These are phyloP conservation scores for Teunomyces lycoperdinae DNA, from an alignment of 805 yeast species.

Conservation along the genomic window DNA sequence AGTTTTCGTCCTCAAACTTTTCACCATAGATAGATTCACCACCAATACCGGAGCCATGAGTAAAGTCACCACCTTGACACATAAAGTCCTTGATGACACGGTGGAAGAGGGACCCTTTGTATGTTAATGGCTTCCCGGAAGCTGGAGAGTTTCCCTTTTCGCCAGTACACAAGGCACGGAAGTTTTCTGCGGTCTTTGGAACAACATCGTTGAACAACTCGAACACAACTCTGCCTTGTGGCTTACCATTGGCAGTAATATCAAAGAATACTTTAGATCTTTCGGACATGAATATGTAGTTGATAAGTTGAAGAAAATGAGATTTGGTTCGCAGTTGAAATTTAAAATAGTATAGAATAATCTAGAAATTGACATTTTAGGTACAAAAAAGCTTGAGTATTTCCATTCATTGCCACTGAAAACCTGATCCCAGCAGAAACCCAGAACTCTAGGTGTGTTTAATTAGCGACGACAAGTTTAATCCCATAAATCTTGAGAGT, in stretches of 20 bases:
- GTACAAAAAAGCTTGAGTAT: not conserved
- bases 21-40: conserved; percentile 47
- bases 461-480: too few species aligned
- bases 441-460: too few species aligned
- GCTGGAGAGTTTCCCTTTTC: conserved; percentile 62
- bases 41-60: conserved; percentile 42
- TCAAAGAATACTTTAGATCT: conserved; percentile 71
- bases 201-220: conserved; percentile 71
- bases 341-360: not conserved
- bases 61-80: conserved; percentile 90
- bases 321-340: not conserved
- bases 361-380: not conserved
- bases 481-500: too few species aligned
- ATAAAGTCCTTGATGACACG: conserved; percentile 85
- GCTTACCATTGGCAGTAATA: conserved; percentile 65
- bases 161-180: conserved; percentile 85
- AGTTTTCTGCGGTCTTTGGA: conserved; percentile 88
- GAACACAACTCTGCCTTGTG: conserved; percentile 74
- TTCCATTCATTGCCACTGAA: too few species aligned
- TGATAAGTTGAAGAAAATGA: not conserved
- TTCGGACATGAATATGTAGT: not conserved
- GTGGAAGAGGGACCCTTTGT: conserved; percentile 88
- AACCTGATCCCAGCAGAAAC: too few species aligned
- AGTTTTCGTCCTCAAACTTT: conserved; percentile 86
- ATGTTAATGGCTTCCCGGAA: conserved; percentile 64